Conservation (phyloP, 768 basidiomycete species). For the Lanmaoa rubissima region DNA sequence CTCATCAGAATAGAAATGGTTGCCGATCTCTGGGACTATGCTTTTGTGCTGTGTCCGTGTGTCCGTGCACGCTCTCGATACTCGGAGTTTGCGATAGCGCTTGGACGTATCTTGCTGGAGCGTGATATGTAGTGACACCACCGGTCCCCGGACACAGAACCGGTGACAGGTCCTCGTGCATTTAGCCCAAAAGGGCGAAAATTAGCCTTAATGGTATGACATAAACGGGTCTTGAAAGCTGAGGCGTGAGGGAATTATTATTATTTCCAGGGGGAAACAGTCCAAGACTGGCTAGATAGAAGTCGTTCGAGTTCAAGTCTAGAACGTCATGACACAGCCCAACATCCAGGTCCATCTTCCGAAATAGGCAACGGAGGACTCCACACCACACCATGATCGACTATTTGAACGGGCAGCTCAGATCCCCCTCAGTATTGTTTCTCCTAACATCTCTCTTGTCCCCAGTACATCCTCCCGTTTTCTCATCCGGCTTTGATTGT, state of each 20-base stretch:
- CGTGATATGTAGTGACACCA: neutral
- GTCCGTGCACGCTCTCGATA: neutral
- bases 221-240: neutral
- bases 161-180: neutral
- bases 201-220: neutral
- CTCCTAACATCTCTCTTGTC: slow-evolving; percentile 11
- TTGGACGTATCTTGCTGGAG: neutral
- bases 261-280: slow-evolving; percentile 1
- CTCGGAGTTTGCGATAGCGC: neutral
- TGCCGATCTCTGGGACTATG: neutral
- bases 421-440: slow-evolving; percentile 2
- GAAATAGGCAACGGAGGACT: slow-evolving; percentile 25
- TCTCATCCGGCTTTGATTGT: neutral
- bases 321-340: slow-evolving; percentile 18
- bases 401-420: slow-evolving; percentile 25
- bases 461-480: neutral
- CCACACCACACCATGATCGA: slow-evolving; percentile 23
- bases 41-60: neutral
- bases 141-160: neutral
- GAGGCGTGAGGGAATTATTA: neutral
- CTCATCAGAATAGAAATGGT: neutral
- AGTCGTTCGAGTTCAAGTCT: slow-evolving; percentile 10
- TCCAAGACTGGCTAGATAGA: neutral
- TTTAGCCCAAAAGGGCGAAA: neutral
- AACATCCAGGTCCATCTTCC: slow-evolving; percentile 16